Percentiles rank a stretch among this genome's conserved stretches.
These are phyloP conservation scores for Chloromonas sp. DNA, from an alignment of 163 green algal species.

Conservation along the genomic window DNA sequence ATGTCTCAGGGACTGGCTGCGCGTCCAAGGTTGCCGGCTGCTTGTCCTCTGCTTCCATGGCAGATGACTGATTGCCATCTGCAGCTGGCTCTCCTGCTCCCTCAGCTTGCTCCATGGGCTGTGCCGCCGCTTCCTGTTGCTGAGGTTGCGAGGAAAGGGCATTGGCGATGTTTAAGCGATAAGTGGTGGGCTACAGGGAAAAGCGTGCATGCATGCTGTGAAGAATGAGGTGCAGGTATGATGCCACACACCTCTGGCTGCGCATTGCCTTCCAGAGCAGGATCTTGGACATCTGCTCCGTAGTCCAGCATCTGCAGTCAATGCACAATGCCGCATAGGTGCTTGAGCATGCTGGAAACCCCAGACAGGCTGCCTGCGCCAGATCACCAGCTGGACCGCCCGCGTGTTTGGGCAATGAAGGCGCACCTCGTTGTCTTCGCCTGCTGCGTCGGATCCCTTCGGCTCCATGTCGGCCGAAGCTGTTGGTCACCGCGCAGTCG, in stretches of 20 bases:
- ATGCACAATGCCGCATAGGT: neutral
- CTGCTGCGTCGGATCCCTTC: no score
- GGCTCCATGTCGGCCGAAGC: no score
- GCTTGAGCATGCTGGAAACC: neutral
- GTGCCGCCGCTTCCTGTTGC: neutral
- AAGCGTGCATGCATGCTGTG: no score
- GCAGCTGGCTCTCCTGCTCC: no score
- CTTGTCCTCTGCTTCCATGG: no score
- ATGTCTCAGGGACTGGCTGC: no score
- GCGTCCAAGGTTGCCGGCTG: no score
- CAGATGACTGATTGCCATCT: no score
- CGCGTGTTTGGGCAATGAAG: no score
- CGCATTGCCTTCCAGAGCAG: neutral
- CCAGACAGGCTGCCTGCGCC: neutral
- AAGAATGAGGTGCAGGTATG: no score
- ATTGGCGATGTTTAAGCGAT: neutral
- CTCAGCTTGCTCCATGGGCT: neutral
- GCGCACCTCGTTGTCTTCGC: no score
- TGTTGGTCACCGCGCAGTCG: no score
- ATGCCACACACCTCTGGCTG: neutral
- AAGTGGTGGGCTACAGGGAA: neutral
- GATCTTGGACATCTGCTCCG: neutral
- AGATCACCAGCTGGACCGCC: neutral
- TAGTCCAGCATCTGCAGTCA: neutral
- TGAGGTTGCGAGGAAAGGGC: neutral